Evolutionary conservation across 148 eudicot genomes (phyloP), one percentile per base, ranked within the genome.

Genomic region (Rhododendron molle): DNA sequence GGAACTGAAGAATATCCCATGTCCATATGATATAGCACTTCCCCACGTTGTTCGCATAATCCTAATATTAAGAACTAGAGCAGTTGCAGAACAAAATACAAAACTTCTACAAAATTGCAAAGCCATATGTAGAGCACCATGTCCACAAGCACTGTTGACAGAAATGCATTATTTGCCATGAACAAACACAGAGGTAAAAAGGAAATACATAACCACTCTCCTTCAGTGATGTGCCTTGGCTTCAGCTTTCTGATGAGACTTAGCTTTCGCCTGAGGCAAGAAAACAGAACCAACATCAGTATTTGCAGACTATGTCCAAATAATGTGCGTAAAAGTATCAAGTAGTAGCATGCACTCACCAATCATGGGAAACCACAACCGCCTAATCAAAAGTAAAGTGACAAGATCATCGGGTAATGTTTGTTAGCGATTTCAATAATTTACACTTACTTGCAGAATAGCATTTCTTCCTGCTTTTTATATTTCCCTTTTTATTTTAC

Each of bases 191-290:
- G 1, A 20, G 26, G 30, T 14, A 72, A 49, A 83, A 30, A 0
- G 21, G 10, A 54, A 34, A 34, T 74, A 21, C 60, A 18, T 15
- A 36, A 50, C 28, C 83, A n/a, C 54, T 32, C 12, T 56, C 78
- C 86, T 80, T 92, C 87, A 93, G 76, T 95, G 95, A 87, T 90
- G 93, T 52, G 88, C 93, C 71, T 89, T 93, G 58, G 93, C 95
- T 85, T 90, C 94, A 84, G 94, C 93, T 86, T 92, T 94, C 89
- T 89, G 83, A 18, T 89, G 92, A 67, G 98, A 92, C 73, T 95
- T 95, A 78, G 96, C 90, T 87, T 95, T 93, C 84, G 92, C 92
- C 98, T 95, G 92, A 34, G 30, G 36, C 38, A 67, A 47, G 18
- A 72, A 83, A 72, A 50, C 4, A 73, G 76, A 83, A 30, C 4